A percentile compares a stretch with the other conserved stretches of the same genome.
These are phyloP conservation scores for Pulicaria dysenterica DNA, from an alignment of 129 eudicot species.

Conservation along the genomic window DNA sequence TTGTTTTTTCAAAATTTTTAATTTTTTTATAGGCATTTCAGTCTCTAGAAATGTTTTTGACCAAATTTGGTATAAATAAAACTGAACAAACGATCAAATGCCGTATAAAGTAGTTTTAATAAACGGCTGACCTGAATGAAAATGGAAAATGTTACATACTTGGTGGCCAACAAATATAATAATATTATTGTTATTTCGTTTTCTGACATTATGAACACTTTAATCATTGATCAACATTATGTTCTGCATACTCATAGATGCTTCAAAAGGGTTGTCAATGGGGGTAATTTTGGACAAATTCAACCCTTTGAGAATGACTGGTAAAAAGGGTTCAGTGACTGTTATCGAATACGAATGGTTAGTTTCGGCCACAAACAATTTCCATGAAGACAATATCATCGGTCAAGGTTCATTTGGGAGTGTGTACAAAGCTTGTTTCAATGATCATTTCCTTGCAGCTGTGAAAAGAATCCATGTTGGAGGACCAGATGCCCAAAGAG, in stretches of 20 bases:
- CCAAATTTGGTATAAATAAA: too few species aligned
- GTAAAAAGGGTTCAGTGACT: slow-evolving; percentile 72
- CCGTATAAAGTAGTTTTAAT: too few species aligned
- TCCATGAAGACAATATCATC: slow-evolving; percentile 59
- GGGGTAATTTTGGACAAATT: slow-evolving; percentile 71
- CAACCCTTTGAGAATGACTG: slow-evolving; percentile 54
- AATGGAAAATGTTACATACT: too few species aligned
- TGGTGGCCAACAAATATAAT: too few species aligned
- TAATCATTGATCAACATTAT: slow-evolving; percentile 17
- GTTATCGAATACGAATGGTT: slow-evolving; percentile 73
- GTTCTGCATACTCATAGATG: slow-evolving; percentile 44
- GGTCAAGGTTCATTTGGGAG: slow-evolving; percentile 76
- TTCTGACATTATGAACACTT: slow-evolving; percentile 6
- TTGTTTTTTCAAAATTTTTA: not conserved
- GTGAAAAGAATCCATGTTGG: slow-evolving; percentile 68
- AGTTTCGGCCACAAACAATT: slow-evolving; percentile 79
- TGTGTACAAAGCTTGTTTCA: slow-evolving; percentile 81
- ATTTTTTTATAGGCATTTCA: too few species aligned
- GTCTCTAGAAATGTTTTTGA: too few species aligned
- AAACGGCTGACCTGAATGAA: too few species aligned
- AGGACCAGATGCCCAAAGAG: slow-evolving; percentile 63
- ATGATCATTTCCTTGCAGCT: slow-evolving; percentile 65
- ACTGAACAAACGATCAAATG: too few species aligned
- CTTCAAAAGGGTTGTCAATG: slow-evolving; percentile 61
- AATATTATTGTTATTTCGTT: not conserved